These are phyloP conservation scores for Aureobasidium sp. DNA, from an alignment of 2,329 filamentous ascomycete genomes.

Conservation along the genomic window DNA sequence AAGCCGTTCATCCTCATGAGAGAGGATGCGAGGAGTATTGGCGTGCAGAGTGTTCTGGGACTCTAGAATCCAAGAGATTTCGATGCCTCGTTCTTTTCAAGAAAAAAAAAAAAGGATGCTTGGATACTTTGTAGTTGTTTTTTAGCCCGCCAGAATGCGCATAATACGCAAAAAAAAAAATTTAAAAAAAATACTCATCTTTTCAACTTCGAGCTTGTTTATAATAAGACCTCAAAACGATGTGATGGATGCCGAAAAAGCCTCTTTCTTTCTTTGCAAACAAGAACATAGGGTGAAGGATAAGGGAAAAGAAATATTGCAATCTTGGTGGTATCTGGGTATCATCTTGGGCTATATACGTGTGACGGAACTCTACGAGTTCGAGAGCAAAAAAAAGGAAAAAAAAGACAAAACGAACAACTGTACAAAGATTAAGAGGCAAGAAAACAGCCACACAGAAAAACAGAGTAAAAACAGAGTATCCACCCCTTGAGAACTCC, in stretches of 20 bases:
- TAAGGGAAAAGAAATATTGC: neutral
- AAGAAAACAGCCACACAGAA: neutral
- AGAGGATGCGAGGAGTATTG: slow-evolving; percentile 73
- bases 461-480: neutral
- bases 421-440: neutral
- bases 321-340: neutral
- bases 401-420: neutral
- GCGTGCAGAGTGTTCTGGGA: slow-evolving; percentile 74
- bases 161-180: no score
- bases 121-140: no score
- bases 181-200: no score
- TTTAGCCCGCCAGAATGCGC: no score
- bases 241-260: no score
- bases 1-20: slow-evolving; percentile 76
- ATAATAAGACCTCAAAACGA: no score
- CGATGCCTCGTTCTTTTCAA: no score
- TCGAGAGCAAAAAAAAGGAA: neutral
- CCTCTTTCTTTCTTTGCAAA: no score
- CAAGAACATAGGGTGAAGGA: no score
- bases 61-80: neutral
- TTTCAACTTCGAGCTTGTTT: no score
- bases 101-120: no score
- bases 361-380: neutral
- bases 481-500: no score
- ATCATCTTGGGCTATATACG: neutral